phyloP scores from a whole-genome alignment of 805 yeast genomes.

The Starmerella bombi region DNA sequence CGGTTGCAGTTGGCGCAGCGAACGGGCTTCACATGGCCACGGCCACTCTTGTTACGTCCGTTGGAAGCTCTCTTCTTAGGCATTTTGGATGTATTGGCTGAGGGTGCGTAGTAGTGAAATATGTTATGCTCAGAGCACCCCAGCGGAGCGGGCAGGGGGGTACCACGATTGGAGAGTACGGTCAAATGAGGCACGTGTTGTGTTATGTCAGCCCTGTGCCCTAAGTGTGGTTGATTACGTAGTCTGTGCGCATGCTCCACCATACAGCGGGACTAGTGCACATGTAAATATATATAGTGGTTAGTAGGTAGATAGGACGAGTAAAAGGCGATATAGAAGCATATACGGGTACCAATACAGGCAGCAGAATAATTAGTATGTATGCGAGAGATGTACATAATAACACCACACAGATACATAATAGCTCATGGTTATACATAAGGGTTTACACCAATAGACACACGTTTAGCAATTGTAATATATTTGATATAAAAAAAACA shows the following conservation, averaged over 20 bases:
- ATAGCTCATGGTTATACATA: too few relatives aligned
- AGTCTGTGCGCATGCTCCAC: not conserved
- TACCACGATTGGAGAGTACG: slow-evolving; percentile 2
- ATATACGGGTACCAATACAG: too few relatives aligned
- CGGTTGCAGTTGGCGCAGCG: slow-evolving; percentile 99
- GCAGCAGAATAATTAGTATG: too few relatives aligned
- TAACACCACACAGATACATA: too few relatives aligned
- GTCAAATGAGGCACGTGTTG: slow-evolving; percentile 6
- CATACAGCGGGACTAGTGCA: not conserved
- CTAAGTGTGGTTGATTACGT: not conserved
- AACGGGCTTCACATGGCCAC: slow-evolving; percentile 99
- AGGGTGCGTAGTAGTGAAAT: slow-evolving; percentile 10
- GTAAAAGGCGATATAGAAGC: too few relatives aligned
- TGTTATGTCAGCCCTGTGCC: slow-evolving; percentile 9
- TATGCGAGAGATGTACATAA: too few relatives aligned
- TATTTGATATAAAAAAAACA: too few relatives aligned
- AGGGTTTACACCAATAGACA: too few relatives aligned
- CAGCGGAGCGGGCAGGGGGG: slow-evolving; percentile 5
- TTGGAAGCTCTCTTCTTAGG: slow-evolving; percentile 99
- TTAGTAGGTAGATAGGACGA: too few relatives aligned
- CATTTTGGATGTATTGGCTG: slow-evolving; percentile 40
- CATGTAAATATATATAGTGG: too few relatives aligned
- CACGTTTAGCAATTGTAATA: too few relatives aligned
- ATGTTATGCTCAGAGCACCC: slow-evolving; percentile 2
- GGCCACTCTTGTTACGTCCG: slow-evolving; percentile 99